A percentile compares a stretch with the other conserved stretches of the same genome.
phyloP scores from a whole-genome alignment of 306 rosid species.

The Prunus davidiana region DNA sequence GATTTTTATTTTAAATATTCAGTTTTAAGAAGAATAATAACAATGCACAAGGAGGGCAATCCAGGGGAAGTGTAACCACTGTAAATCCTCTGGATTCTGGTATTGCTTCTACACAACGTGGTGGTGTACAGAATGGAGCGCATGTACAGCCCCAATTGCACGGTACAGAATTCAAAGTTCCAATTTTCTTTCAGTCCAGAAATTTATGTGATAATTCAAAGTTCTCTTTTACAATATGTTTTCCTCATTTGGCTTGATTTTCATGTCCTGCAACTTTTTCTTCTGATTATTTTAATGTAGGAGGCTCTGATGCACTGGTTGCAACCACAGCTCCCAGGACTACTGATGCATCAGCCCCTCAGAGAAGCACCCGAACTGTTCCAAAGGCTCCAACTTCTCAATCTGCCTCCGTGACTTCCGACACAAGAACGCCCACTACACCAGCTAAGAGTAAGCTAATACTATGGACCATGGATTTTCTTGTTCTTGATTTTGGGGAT shows the following conservation, averaged over 20 bases:
- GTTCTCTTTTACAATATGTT: background rate
- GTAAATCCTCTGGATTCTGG: constrained; percentile 53
- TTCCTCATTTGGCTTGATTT: constrained; percentile 10
- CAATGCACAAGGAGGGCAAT: constrained; percentile 89
- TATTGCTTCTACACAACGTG: constrained; percentile 39
- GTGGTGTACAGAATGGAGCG: constrained; percentile 56
- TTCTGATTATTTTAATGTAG: constrained; percentile 26
- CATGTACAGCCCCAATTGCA: constrained; percentile 50
- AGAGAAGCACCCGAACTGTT: constrained; percentile 53
- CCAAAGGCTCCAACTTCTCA: constrained; percentile 72
- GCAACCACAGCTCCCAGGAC: constrained; percentile 53
- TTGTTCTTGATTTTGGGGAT: background rate
- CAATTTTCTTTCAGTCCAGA: background rate
- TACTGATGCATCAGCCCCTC: constrained; percentile 50
- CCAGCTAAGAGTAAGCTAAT: constrained; percentile 57
- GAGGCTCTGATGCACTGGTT: constrained; percentile 45
- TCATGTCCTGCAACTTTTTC: constrained; percentile 9
- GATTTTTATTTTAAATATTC: constrained; percentile 14
- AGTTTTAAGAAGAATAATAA: constrained; percentile 69
- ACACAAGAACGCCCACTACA: constrained; percentile 36
- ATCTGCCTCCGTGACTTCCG: constrained; percentile 48
- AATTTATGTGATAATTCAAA: background rate
- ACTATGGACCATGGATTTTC: background rate
- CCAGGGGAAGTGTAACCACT: constrained; percentile 54
- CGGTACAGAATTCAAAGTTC: constrained; percentile 39